Evolutionary conservation across 768 basidiomycete species (phyloP), one percentile per base, ranked within the genome.

Genomic region (Russula abietina): DNA sequence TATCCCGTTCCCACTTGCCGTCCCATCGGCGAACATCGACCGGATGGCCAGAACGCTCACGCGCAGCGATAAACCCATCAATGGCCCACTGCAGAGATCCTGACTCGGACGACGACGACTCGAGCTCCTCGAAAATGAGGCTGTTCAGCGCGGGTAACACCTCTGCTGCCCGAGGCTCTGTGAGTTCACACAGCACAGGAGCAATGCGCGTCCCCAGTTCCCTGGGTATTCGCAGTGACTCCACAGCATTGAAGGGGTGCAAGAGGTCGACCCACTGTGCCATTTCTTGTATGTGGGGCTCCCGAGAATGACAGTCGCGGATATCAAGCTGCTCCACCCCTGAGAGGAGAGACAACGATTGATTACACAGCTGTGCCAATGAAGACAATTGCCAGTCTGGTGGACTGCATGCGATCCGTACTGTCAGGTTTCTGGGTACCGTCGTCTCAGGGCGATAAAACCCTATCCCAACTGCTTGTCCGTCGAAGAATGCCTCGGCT

Each of bases 121-220:
- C 17, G 30, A 41, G 54, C 43, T 33, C 33, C 5, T 50, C 45
- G 19, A 53, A 33, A 26, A 43, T 8, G 8, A 62, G 39, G 12
- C 38, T 55, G 17, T 5, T 55, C 55, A 62, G 50, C 11, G 48
- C 55, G 3, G 61, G 61, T 12, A 62, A 53, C 11, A 62, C 50
- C 8, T 61, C 54, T 22, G 38, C 22, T 36, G 22, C 48, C 48
- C 24, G 49, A 1, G 19, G 26, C 11, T 11, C 2, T n/a, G 26
- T 17, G 48, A 50, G 19, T n/a, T 48, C 53, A 17, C 24, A 32
- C n/a, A 55, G 46, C 12, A 30, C 54, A 32, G 26, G 32, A 5
- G n/a, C 46, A 6, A 55, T 38, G 36, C 22, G n/a, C 19, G 45
- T 5, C 2, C 19, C 45, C n/a, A 55, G 28, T 7, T 46, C n/a